These are phyloP conservation scores for Krasilnikovozyma curviuscula DNA, from an alignment of 768 basidiomycete genomes.

Conservation along the genomic window DNA sequence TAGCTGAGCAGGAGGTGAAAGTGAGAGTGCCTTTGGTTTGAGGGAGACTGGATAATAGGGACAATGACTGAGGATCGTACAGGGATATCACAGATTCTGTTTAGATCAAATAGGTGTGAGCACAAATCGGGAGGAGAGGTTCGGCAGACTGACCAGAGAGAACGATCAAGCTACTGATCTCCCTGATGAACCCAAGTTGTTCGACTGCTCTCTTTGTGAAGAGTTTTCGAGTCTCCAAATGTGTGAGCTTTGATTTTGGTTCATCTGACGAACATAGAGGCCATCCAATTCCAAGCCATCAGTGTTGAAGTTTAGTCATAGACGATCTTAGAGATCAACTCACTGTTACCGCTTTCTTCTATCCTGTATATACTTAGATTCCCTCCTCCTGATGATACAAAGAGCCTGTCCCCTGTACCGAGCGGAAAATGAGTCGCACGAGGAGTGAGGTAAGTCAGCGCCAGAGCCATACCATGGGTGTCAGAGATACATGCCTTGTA, in stretches of 20 bases:
- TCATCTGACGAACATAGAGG: not conserved
- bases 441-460: not conserved
- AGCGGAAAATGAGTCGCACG: not conserved
- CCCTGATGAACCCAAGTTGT: slow-evolving; percentile 65
- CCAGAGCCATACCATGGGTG: no score
- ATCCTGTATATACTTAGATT: slow-evolving; percentile 20
- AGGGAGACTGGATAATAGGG: slow-evolving; percentile 48
- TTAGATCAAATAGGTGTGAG: not conserved
- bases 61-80: slow-evolving; percentile 51
- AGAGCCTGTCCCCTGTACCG: slow-evolving; percentile 37
- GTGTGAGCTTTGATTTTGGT: slow-evolving; percentile 3
- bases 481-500: slow-evolving; percentile 5
- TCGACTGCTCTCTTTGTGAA: slow-evolving; percentile 57
- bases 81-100: slow-evolving; percentile 55
- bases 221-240: slow-evolving; percentile 47
- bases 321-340: not conserved
- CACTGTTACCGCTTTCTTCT: slow-evolving; percentile 7
- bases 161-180: slow-evolving; percentile 64
- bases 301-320: not conserved
- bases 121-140: not conserved
- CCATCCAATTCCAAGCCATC: slow-evolving; percentile 11
- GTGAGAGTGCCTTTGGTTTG: slow-evolving; percentile 68
- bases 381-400: slow-evolving; percentile 28
- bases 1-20: slow-evolving; percentile 41
- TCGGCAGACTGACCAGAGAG: slow-evolving; percentile 47